Base-by-base conservation (phyloP, 2,329 filamentous ascomycete genomes). In the Fusarium tanahbumbuense region DNA sequence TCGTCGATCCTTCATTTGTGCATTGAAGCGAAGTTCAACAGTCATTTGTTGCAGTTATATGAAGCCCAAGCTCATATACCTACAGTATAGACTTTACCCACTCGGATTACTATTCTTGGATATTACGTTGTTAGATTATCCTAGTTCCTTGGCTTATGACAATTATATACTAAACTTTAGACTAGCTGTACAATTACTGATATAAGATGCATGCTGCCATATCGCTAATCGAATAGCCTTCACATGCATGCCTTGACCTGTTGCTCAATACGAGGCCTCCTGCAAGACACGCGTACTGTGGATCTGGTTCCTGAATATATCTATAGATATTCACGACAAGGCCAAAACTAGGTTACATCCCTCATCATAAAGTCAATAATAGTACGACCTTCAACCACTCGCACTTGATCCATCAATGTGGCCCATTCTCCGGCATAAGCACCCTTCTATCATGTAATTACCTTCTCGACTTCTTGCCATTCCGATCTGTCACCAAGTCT, bases 251-350 rank as follows among this genome's bases (percentile, higher is more conserved):
- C 47, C 37, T 50, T 53, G 41, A 47, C 23, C 20, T 34, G 15
- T 61, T 37, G 20, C 27, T 41, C 45, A 37, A 55, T 47, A 65
- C 45, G 55, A 52, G 30, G 37, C 18, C 25, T 27, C n/a, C 40
- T 55, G 37, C 56, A 64, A 64, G 67, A 64, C 71, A 60, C 70
- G 62, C 71, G 62, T 73, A 67, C 56, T 62, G 67, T 72, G 64
- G 62, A 61, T 50, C 67, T 23, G 5, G 8, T 22, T 54, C 25
- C 25, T 32, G 11, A 6, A 23, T n/a, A 32, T 32, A 16, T 32
- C 30, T 18, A 20, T 15, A 55, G 22, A 16, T 48, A 53, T 9
- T 18, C 27, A 22, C 40, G 28, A 64, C 45, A 34, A 45, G 11
- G 16, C 27, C 12, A 18, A 47, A 25, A 22, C 8, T 11, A 18